A percentile compares a stretch with the other conserved stretches of the same genome.
Conservation (phyloP, 805 yeast genomes). For the Debaryomyces prosopidis region DNA sequence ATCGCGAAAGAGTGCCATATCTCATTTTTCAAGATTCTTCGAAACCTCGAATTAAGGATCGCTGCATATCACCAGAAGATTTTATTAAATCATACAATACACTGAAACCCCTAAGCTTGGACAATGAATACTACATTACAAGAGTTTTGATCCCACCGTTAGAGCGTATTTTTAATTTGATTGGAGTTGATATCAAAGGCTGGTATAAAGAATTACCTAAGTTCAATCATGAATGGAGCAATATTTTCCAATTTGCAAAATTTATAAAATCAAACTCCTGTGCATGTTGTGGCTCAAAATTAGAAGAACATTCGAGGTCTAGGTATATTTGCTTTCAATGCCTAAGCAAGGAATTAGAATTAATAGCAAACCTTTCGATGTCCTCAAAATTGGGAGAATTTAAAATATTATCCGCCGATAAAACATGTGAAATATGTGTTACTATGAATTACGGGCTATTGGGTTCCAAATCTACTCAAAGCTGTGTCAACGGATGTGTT, state of each 20-base stretch:
- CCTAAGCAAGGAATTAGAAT: conserved; percentile 29
- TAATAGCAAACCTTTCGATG: conserved; percentile 31
- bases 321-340: conserved; percentile 21
- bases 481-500: conserved; percentile 38
- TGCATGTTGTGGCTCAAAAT: conserved; percentile 24
- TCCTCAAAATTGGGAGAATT: conserved; percentile 22
- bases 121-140: conserved; percentile 80
- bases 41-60: conserved; percentile 67
- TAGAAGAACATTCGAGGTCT: not conserved
- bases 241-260: conserved; percentile 11
- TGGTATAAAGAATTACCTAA: conserved; percentile 79
- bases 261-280: conserved; percentile 20
- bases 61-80: conserved; percentile 79
- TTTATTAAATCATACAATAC: conserved; percentile 45
- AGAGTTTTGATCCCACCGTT: conserved; percentile 88
- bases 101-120: conserved; percentile 50
- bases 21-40: conserved; percentile 60
- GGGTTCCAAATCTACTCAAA: conserved; percentile 9
- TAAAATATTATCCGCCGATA: conserved; percentile 10
- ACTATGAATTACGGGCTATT: conserved; percentile 13
- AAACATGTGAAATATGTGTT: conserved; percentile 23
- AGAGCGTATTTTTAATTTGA: conserved; percentile 74
- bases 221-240: conserved; percentile 4
- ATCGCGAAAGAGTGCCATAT: conserved; percentile 84
- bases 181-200: conserved; percentile 74